Base-by-base conservation (phyloP, 2,329 filamentous ascomycete genomes). In the Pestalotiopsis sp. region DNA sequence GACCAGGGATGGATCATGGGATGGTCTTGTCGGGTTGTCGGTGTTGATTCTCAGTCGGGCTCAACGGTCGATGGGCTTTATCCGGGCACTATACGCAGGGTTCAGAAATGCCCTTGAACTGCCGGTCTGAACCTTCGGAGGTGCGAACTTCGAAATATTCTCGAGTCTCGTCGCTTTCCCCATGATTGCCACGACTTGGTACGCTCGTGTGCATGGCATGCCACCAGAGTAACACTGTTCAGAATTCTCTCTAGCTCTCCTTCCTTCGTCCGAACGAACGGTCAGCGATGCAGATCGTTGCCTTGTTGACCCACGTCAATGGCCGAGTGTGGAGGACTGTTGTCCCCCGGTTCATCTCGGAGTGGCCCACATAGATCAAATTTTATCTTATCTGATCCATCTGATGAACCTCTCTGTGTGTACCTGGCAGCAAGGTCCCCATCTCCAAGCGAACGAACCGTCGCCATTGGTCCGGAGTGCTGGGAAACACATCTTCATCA, bases 351-450 rank as follows among this genome's bases (percentile, higher is more conserved):
- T 40, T 62, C 59, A 62, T 38, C 31, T 62, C 59, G 31, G 31
- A 36, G 59, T 36, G 59, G 40, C 41, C 61, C 61, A 64, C 61
- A 62, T 45, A 49, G 61, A 64, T 64, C 38, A 64, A 64, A 64
- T 64, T 64, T 64, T 64, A 64, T 64, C 61, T 64, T 64, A 64
- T 64, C 61, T 64, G 61, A 64, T 64, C 61, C 61, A 64, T 64
- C 61, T n/a, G 23, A 25, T 52, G 17, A 20, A 64, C 20, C 9
- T 52, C 36, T 64, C 36, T 49, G 61, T 23, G 61, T 4, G 59
- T 27, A 14, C 27, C 57, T 59, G 57, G 57, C 25, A 52, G 45
- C 45, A 52, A 11, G 45, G 45, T 9, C 45, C 45, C 45, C 5
- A 9, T 52, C 17, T 2, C 2, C 45, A 5, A 52, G 45, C 2